Evolutionary conservation across 1,284 basidiomycete genomes (phyloP).

Genomic region (Microbotryum scabiosae): DNA sequence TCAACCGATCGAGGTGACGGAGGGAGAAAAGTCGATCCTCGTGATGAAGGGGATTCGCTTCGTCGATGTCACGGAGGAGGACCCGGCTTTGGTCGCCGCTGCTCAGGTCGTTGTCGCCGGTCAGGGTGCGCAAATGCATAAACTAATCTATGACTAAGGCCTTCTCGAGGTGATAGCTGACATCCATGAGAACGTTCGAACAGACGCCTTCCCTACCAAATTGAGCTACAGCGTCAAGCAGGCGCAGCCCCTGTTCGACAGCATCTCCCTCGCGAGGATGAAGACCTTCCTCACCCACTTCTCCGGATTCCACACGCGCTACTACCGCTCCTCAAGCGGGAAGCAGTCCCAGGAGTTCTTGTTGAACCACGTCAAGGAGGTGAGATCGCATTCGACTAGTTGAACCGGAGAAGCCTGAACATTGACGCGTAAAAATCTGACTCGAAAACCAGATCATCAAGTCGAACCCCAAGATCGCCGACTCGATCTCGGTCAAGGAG

Average conservation of each 20-base stretch:
- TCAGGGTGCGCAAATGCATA: neutral
- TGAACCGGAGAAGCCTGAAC: too few species aligned
- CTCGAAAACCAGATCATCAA: slow-evolving; percentile 23
- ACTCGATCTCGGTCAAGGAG: slow-evolving; percentile 50
- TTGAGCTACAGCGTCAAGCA: slow-evolving; percentile 11
- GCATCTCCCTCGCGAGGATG: slow-evolving; percentile 62
- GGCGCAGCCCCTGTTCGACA: slow-evolving; percentile 33
- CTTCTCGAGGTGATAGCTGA: slow-evolving; percentile 2
- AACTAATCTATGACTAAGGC: too few species aligned
- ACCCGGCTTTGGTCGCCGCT: neutral
- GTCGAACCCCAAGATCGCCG: slow-evolving; percentile 11
- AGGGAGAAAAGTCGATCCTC: slow-evolving; percentile 36
- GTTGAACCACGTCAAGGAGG: slow-evolving; percentile 57
- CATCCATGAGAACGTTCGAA: neutral
- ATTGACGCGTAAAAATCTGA: too few species aligned
- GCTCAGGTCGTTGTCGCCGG: neutral
- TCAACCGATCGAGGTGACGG: slow-evolving; percentile 27
- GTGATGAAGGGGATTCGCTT: slow-evolving; percentile 28
- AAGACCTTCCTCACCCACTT: slow-evolving; percentile 31
- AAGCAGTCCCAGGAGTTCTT: slow-evolving; percentile 70
- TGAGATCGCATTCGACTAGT: slow-evolving; percentile 39
- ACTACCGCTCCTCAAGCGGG: slow-evolving; percentile 59
- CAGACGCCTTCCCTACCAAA: slow-evolving; percentile 18
- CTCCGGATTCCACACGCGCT: slow-evolving; percentile 42
- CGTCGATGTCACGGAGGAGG: slow-evolving; percentile 35